Evolutionary conservation across 2,329 filamentous ascomycete genomes (phyloP).

Genomic region (Ophiostoma piceae): DNA sequence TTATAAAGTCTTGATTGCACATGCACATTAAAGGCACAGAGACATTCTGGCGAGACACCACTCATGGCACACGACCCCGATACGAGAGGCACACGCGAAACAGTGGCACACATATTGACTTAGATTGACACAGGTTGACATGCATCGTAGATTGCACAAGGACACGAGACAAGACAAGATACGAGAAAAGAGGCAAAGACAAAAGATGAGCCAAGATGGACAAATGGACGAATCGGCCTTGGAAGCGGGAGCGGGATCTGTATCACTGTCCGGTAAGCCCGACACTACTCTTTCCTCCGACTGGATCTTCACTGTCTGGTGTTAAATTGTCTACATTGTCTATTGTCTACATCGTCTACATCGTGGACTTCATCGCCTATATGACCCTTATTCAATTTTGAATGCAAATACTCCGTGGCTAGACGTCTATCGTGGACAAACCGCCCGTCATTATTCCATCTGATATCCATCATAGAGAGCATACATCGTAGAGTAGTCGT

Average conservation of each 20-base stretch:
- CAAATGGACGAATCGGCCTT: background rate
- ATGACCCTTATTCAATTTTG: background rate
- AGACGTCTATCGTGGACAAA: background rate
- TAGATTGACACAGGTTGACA: too few species aligned
- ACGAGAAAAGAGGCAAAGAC: background rate
- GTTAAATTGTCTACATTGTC: background rate
- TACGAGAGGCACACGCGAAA: background rate
- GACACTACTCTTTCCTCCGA: background rate
- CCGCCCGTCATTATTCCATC: background rate
- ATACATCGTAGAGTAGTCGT: background rate
- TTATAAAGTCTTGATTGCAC: too few species aligned
- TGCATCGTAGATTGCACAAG: background rate
- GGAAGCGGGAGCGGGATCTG: background rate
- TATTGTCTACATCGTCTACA: too few species aligned
- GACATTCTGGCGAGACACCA: background rate
- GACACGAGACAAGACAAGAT: background rate
- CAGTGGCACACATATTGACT: background rate
- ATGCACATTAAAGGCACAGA: slow-evolving; percentile 3
- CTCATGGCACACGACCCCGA: background rate
- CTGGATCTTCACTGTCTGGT: too few species aligned
- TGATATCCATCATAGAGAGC: background rate
- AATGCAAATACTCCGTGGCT: background rate
- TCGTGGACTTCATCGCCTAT: background rate
- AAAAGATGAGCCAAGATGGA: too few species aligned
- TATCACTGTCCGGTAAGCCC: background rate